Evolutionary conservation across 108 stramenopile genomes (phyloP), one percentile per base, ranked within the genome.

Genomic region (Fragilaria crotonensis): DNA sequence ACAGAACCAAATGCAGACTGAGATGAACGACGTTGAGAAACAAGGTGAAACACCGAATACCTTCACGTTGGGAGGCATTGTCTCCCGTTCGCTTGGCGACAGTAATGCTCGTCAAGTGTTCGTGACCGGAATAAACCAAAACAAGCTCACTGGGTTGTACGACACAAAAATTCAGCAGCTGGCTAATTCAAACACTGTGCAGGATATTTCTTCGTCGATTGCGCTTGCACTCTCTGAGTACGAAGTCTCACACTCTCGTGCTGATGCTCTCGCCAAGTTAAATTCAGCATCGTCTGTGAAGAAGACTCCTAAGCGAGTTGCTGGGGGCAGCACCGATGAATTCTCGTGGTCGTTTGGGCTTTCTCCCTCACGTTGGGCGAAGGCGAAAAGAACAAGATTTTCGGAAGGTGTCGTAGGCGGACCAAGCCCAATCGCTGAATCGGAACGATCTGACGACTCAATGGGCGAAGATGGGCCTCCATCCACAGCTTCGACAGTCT

Each of bases 191-290:
- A 68, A 76, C 22, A 85, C 83, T 4, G 83, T 87, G 52, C 68
- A 85, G 57, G 85, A 80, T 7, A 72, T 90, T 25, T 85, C 84
- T 3, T 83, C 85, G n/a, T 85, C 77, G 53, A 30, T 90, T 21
- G 79, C 83, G 30, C 52, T 85, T 14, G 81, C 85, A 2, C 65
- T 90, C 48, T 79, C 85, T 18, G 89, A 90, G 33, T 85, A 79
- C 56, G 89, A 90, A 62, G 77, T 86, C 1, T 78, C 84, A 30
- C 66, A 76, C 27, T 71, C 66, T 36, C 67, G 83, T 30, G 84
- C 85, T n/a, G 71, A 73, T 45, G 77, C 74, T 0, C 67, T 90
- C 44, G 68, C 77, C 14, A 72, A 63, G 19, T 41, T 78, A 23
- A 74, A 75, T 36, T 60, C 70, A 27, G 47, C 30, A 28, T 59